These are phyloP conservation scores for Trichosporon asahii DNA, from an alignment of 1,284 basidiomycete genomes.

Conservation along the genomic window DNA sequence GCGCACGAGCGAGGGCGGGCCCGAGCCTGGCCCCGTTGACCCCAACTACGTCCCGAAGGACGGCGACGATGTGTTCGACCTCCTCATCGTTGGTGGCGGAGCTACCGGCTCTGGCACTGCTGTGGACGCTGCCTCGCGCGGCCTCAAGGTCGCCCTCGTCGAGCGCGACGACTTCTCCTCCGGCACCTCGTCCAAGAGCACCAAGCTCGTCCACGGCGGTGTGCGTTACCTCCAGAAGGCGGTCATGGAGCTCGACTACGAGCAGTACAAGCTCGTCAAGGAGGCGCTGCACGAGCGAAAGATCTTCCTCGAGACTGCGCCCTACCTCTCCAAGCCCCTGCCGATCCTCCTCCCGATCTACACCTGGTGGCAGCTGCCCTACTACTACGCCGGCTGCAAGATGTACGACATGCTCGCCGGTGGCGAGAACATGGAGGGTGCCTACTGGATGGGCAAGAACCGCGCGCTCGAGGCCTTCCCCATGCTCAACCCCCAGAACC, in stretches of 20 bases:
- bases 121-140: conserved; percentile 86
- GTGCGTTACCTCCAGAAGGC: conserved; percentile 97
- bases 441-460: conserved; percentile 89
- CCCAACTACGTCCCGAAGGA: conserved; percentile 24
- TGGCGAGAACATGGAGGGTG: conserved; percentile 93
- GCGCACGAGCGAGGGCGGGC: conserved; percentile 37
- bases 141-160: conserved; percentile 87
- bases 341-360: conserved; percentile 57
- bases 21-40: conserved; percentile 29
- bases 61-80: conserved; percentile 67
- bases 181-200: conserved; percentile 94
- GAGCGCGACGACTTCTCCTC: conserved; percentile 90
- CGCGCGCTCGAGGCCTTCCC: conserved; percentile 74
- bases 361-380: conserved; percentile 94
- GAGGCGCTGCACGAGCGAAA: conserved; percentile 90
- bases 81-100: conserved; percentile 83
- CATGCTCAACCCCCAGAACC: conserved; percentile 88
- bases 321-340: conserved; percentile 85
- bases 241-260: conserved; percentile 89
- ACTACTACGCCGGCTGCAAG: conserved; percentile 94
- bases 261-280: conserved; percentile 91
- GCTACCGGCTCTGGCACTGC: conserved; percentile 94
- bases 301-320: conserved; percentile 93
- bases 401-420: conserved; percentile 94
- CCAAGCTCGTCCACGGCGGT: conserved; percentile 96